Evolutionary conservation across 2,329 filamentous ascomycete genomes (phyloP).

Genomic region (Cytospora leucostoma): DNA sequence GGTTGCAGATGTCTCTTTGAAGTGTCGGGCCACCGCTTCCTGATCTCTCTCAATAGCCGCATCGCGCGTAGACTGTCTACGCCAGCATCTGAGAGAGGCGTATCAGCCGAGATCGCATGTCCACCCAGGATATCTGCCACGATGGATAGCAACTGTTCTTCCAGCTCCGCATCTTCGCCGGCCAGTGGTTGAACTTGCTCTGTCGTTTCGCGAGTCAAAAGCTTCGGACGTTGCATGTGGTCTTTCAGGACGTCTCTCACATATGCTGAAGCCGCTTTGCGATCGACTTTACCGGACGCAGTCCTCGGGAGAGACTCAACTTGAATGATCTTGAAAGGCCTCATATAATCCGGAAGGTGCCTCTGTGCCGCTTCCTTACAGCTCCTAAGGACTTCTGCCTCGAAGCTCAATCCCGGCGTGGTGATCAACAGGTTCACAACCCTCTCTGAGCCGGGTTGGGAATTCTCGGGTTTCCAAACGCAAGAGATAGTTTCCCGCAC

Average conservation of each 20-base stretch:
- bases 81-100: slow-evolving; percentile 30
- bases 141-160: slow-evolving; percentile 16
- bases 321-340: slow-evolving; percentile 56
- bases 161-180: slow-evolving; percentile 18
- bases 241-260: neutral
- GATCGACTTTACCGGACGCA: slow-evolving; percentile 64
- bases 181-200: slow-evolving; percentile 3
- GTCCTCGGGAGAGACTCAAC: slow-evolving; percentile 56
- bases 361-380: slow-evolving; percentile 46
- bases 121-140: slow-evolving; percentile 12
- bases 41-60: slow-evolving; percentile 31
- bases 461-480: slow-evolving; percentile 22
- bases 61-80: slow-evolving; percentile 41
- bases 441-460: slow-evolving; percentile 26
- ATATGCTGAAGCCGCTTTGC: slow-evolving; percentile 36
- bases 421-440: slow-evolving; percentile 52
- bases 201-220: neutral
- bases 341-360: slow-evolving; percentile 63
- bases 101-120: slow-evolving; percentile 14
- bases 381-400: slow-evolving; percentile 31
- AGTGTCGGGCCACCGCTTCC: slow-evolving; percentile 30
- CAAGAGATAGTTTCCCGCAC: slow-evolving; percentile 28
- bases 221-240: neutral
- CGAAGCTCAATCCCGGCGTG: slow-evolving; percentile 39
- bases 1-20: slow-evolving; percentile 23